Evolutionary conservation across 306 rosid genomes (phyloP).

Genomic region (Argentina anserina): DNA sequence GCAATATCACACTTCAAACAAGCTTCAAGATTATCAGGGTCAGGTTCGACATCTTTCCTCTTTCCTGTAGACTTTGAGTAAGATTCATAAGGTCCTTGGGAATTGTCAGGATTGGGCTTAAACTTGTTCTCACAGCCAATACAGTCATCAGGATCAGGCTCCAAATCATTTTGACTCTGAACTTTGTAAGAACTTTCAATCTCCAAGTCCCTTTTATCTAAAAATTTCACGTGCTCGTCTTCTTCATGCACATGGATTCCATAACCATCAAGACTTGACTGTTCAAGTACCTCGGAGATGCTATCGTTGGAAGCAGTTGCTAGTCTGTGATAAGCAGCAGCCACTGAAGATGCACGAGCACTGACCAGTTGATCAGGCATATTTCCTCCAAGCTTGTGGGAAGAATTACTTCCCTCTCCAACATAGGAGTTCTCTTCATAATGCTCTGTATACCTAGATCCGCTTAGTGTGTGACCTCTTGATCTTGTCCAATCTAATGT

Average conservation of each 20-base stretch:
- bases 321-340: conserved; percentile 70
- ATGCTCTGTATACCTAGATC: conserved; percentile 43
- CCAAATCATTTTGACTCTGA: conserved; percentile 31
- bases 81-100: conserved; percentile 27
- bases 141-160: conserved; percentile 55
- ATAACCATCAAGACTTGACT: conserved; percentile 43
- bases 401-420: conserved; percentile 33
- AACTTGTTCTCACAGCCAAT: conserved; percentile 30
- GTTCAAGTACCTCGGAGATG: conserved; percentile 40
- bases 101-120: conserved; percentile 66
- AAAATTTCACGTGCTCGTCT: conserved; percentile 22
- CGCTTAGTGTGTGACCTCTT: conserved; percentile 64
- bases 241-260: conserved; percentile 23
- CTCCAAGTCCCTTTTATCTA: conserved; percentile 25
- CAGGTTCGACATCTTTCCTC: conserved; percentile 28
- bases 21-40: conserved; percentile 40
- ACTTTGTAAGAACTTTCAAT: conserved; percentile 23
- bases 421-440: conserved; percentile 39
- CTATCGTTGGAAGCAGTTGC: conserved; percentile 36
- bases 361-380: conserved; percentile 37
- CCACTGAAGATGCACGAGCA: conserved; percentile 72
- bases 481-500: conserved; percentile 94
- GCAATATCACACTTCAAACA: conserved; percentile 25
- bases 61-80: conserved; percentile 22
- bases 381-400: conserved; percentile 84